Conservation (phyloP, 352 stramenopile species). For the Pythium sp. region DNA sequence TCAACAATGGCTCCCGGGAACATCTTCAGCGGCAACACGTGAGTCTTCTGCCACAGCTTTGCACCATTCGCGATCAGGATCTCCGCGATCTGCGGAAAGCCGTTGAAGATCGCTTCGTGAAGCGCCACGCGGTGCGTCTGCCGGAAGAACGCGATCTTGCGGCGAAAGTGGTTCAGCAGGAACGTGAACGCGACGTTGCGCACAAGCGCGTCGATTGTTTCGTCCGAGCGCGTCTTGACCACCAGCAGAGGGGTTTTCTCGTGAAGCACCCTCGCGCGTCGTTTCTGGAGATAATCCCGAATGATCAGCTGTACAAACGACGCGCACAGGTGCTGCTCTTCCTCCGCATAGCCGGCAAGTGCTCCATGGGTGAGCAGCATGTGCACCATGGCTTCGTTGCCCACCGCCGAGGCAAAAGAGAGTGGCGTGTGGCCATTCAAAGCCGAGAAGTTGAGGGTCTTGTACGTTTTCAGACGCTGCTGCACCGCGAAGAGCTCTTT, state of each 20-base stretch:
- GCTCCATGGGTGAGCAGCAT: slow-evolving; percentile 64
- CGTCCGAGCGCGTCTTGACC: slow-evolving; percentile 36
- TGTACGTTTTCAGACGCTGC: slow-evolving; percentile 47
- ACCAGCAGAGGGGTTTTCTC: slow-evolving; percentile 3
- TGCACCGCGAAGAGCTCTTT: slow-evolving; percentile 41
- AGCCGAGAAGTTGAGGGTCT: slow-evolving; percentile 48
- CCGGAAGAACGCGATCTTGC: slow-evolving; percentile 40
- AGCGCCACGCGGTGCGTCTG: slow-evolving; percentile 70
- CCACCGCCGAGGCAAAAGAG: slow-evolving; percentile 60
- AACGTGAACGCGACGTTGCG: slow-evolving; percentile 61
- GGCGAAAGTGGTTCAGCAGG: slow-evolving; percentile 48
- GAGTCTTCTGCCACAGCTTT: slow-evolving; percentile 53
- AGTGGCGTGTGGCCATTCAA: slow-evolving; percentile 72
- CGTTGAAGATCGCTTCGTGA: slow-evolving; percentile 73
- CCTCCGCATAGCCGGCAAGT: slow-evolving; percentile 32
- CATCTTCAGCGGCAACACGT: slow-evolving; percentile 50
- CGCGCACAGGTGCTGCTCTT: slow-evolving; percentile 55
- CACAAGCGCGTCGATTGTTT: slow-evolving; percentile 45
- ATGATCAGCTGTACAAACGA: slow-evolving; percentile 65
- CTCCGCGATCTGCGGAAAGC: slow-evolving; percentile 45
- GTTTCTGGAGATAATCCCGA: slow-evolving; percentile 43
- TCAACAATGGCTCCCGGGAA: slow-evolving; percentile 30
- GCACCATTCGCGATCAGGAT: slow-evolving; percentile 54
- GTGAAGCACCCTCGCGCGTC: slow-evolving; percentile 12
- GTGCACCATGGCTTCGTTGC: slow-evolving; percentile 75